Evolutionary conservation across 202 grass and related monocot species (phyloP).

Genomic region (Dendrocalamus latiflorus): DNA sequence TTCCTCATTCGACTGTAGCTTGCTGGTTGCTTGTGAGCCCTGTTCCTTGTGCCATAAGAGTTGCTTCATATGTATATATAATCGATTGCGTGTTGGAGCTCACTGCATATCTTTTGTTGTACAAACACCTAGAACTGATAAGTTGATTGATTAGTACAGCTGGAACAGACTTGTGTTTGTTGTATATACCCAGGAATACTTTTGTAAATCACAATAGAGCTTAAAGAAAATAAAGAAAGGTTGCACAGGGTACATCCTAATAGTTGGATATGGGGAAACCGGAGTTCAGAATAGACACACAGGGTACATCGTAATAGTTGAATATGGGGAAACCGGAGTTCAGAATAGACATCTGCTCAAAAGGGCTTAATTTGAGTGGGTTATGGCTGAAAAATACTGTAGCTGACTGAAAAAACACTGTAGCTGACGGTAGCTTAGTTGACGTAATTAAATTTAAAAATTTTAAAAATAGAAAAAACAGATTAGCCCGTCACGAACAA

Average conservation of each 20-base stretch:
- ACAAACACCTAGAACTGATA: neutral
- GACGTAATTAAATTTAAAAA: too few relatives aligned
- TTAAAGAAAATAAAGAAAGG: neutral
- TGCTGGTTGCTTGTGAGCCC: neutral
- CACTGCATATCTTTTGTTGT: neutral
- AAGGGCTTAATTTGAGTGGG: too few relatives aligned
- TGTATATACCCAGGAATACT: neutral
- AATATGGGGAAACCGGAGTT: too few relatives aligned
- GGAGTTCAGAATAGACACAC: neutral
- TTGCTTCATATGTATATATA: neutral
- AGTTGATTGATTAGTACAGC: neutral
- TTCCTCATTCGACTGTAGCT: neutral
- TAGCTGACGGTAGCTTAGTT: too few relatives aligned
- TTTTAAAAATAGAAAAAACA: too few relatives aligned
- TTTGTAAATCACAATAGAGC: neutral
- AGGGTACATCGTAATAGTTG: too few relatives aligned
- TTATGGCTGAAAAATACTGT: too few relatives aligned
- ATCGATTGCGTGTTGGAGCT: neutral
- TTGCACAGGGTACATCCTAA: neutral
- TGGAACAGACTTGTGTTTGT: neutral
- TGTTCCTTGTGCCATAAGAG: neutral
- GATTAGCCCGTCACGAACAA: too few relatives aligned
- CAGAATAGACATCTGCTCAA: too few relatives aligned
- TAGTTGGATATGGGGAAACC: neutral
- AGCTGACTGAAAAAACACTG: too few relatives aligned